Evolutionary conservation across 768 basidiomycete genomes (phyloP).

Genomic region (Leccinum ochraceum): DNA sequence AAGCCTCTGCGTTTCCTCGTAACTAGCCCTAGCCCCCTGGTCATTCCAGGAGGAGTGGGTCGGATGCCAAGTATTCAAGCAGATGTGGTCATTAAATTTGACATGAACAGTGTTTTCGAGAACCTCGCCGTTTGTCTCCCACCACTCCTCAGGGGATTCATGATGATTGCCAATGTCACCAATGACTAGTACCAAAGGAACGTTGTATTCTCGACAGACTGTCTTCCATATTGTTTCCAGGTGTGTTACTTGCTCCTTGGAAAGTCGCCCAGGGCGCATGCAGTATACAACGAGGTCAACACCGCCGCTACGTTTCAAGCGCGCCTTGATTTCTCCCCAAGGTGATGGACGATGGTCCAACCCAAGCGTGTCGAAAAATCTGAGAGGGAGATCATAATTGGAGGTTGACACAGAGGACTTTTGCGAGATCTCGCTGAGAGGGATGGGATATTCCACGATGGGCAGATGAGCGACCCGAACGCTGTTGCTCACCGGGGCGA

Average conservation of each 20-base stretch:
- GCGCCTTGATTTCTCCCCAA: conserved; percentile 13
- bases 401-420: background rate
- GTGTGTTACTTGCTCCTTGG: conserved; percentile 30
- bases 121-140: conserved; percentile 17
- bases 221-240: conserved; percentile 31
- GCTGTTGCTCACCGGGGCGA: conserved; percentile 29
- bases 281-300: conserved; percentile 36
- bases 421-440: conserved; percentile 3
- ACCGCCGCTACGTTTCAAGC: conserved; percentile 16
- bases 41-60: conserved; percentile 23
- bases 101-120: conserved; percentile 5
- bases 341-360: conserved; percentile 20
- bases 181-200: conserved; percentile 22
- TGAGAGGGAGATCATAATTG: conserved; percentile 6
- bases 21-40: conserved; percentile 8
- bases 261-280: conserved; percentile 38
- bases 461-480: conserved; percentile 15
- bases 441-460: conserved; percentile 15
- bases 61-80: conserved; percentile 16
- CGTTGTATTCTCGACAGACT: conserved; percentile 10
- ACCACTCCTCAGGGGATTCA: conserved; percentile 23
- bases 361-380: conserved; percentile 22
- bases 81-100: conserved; percentile 21
- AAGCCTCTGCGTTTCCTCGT: conserved; percentile 19
- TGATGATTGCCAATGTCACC: conserved; percentile 16